Conservation (phyloP, 352 stramenopile species). For the Pythium sukuiense region DNA sequence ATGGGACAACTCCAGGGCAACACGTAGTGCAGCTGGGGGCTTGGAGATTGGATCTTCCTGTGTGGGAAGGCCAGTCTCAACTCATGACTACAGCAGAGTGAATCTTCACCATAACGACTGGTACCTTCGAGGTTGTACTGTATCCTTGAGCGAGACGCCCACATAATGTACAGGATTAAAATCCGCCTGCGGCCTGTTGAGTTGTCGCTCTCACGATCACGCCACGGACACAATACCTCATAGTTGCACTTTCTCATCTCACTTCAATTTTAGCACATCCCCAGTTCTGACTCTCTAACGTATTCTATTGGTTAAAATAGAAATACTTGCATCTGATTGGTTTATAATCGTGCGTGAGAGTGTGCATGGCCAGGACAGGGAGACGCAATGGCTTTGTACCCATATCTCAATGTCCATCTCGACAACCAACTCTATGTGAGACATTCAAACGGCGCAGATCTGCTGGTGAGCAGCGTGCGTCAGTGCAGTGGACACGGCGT, state of each 20-base stretch:
- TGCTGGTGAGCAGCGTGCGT: not conserved
- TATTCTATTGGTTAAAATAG: not conserved
- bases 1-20: not conserved
- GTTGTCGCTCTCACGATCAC: not conserved
- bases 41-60: no score
- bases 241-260: not conserved
- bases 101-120: no score
- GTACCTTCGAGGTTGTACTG: no score
- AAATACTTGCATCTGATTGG: not conserved
- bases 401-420: no score
- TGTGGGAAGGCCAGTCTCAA: no score
- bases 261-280: not conserved
- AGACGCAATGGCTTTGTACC: not conserved
- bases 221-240: not conserved
- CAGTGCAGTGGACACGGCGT: not conserved
- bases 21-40: no score
- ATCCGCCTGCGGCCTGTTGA: no score
- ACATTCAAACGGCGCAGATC: not conserved
- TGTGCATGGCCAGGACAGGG: not conserved
- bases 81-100: no score
- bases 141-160: no score
- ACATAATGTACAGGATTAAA: no score
- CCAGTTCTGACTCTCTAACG: not conserved
- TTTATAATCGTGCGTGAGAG: not conserved
- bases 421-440: not conserved